Conservation (phyloP, 1,284 basidiomycete species). For the Rhodotorula sp. region DNA sequence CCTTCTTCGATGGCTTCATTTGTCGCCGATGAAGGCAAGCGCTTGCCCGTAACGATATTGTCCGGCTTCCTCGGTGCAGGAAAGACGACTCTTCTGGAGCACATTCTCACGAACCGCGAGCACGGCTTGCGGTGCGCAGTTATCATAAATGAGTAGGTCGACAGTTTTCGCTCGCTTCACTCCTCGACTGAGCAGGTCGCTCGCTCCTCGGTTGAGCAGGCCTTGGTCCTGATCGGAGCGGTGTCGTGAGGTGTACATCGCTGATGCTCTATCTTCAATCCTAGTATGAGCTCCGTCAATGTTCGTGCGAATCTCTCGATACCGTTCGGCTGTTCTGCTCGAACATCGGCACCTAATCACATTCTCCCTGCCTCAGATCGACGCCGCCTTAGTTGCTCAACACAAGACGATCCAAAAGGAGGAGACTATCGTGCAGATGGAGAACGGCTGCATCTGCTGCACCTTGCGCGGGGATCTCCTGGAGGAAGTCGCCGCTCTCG, state of each 20-base stretch:
- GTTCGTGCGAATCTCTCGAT: background rate
- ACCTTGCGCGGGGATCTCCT: conserved; percentile 54
- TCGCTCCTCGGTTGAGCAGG: too few relatives aligned
- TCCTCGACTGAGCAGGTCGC: too few relatives aligned
- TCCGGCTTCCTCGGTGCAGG: conserved; percentile 54
- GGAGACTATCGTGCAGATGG: conserved; percentile 54
- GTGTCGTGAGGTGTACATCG: too few relatives aligned
- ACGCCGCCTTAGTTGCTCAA: conserved; percentile 50
- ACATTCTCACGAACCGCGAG: conserved; percentile 51
- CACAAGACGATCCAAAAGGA: conserved; percentile 52
- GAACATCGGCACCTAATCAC: background rate
- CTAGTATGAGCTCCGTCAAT: conserved; percentile 49
- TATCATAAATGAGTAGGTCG: conserved; percentile 52
- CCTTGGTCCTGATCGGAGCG: too few relatives aligned
- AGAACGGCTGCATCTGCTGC: conserved; percentile 56
- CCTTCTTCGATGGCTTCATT: background rate
- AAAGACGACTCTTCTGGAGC: conserved; percentile 51
- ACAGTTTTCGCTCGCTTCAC: too few relatives aligned
- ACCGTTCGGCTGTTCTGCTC: background rate
- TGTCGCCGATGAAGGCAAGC: conserved; percentile 7
- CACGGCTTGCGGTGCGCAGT: conserved; percentile 52
- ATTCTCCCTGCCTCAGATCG: conserved; percentile 43
- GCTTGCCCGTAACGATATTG: conserved; percentile 54
- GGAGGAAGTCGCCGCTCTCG: conserved; percentile 53
- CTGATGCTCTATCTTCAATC: background rate